A percentile compares a stretch with the other conserved stretches of the same genome.
Conservation (phyloP, 2,329 filamentous ascomycete species). For the Ophiostoma ulmi region DNA sequence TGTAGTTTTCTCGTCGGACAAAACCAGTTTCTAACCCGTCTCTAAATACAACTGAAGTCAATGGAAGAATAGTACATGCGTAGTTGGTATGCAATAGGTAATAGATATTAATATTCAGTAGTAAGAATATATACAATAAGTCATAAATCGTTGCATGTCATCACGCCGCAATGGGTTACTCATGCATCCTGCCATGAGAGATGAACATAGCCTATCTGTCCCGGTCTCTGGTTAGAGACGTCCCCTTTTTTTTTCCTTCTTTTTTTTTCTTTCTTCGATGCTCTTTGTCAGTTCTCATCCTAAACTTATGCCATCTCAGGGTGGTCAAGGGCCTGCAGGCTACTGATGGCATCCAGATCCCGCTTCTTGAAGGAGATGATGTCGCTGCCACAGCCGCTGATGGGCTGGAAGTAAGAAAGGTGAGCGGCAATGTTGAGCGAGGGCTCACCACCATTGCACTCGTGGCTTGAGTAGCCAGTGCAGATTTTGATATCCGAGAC, state of each 20-base stretch:
- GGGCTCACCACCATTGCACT: slow-evolving; percentile 48
- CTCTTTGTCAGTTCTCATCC: background rate
- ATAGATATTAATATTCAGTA: background rate
- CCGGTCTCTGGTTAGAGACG: background rate
- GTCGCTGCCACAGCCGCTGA: slow-evolving; percentile 37
- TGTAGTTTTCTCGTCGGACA: no score
- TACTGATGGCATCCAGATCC: background rate
- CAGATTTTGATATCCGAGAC: slow-evolving; percentile 44
- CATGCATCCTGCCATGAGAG: background rate
- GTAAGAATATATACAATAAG: background rate
- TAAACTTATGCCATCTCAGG: no score
- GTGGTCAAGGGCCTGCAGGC: background rate
- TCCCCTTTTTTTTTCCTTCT: background rate
- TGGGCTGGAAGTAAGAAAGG: slow-evolving; percentile 44
- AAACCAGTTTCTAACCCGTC: background rate
- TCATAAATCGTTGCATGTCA: background rate
- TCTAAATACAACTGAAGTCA: background rate
- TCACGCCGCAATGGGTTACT: background rate
- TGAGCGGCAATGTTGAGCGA: slow-evolving; percentile 46
- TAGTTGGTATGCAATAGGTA: background rate
- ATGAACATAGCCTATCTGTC: background rate
- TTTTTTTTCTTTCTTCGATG: background rate
- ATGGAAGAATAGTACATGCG: background rate
- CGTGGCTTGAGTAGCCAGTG: slow-evolving; percentile 42
- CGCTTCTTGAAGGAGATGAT: background rate